Base-by-base conservation (phyloP, 1,284 basidiomycete genomes). In the Marasmius tenuissimus region DNA sequence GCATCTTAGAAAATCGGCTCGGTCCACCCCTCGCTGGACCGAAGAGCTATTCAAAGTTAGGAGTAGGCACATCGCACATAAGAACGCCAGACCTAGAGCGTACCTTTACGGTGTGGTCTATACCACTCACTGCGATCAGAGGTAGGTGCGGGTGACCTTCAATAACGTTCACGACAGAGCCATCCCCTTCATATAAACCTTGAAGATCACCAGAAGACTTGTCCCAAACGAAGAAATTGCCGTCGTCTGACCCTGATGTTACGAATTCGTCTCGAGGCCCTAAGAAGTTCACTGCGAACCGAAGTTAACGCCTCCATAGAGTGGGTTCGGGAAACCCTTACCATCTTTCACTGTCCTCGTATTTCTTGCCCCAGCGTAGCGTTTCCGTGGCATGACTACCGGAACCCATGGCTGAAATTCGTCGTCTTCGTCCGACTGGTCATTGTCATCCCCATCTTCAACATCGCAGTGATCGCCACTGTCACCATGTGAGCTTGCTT, bases 281-380 rank as follows among this genome's bases (percentile, higher is more conserved):
- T 39, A 95, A 75, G 70, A 94, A 96, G 72, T 93, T 95, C 49
- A 94, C 93, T 94, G 53, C 39, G 37, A 27, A 33, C 20, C 8
- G 0, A 57, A 39, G 33, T 18, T 20, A n/a, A 10, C 1, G 16
- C 45, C 4, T 22, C 9, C 14, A 49, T 34, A 38, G 48, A 48
- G 20, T 47, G 40, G 11, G 9, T 39, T 54, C 14, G 40, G 38
- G 51, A 37, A 39, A 34, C 7, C 48, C 87, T 72, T 66, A 92
- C 94, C 93, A 73, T 97, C 96, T 75, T 97, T 98, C 60, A 96
- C 86, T 0, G 96, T 98, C 66, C 89, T 87, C 3, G 90, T 78
- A 73, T 97, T 98, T 64, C 88, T 85, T 45, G 91, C 88, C 1
- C 96, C 96, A 27, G 73, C 72, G 74, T 85, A 97, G 9, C 83